Evolutionary conservation across 176 grass and related monocot genomes (phyloP).

Genomic region (Triticum timopheevii): DNA sequence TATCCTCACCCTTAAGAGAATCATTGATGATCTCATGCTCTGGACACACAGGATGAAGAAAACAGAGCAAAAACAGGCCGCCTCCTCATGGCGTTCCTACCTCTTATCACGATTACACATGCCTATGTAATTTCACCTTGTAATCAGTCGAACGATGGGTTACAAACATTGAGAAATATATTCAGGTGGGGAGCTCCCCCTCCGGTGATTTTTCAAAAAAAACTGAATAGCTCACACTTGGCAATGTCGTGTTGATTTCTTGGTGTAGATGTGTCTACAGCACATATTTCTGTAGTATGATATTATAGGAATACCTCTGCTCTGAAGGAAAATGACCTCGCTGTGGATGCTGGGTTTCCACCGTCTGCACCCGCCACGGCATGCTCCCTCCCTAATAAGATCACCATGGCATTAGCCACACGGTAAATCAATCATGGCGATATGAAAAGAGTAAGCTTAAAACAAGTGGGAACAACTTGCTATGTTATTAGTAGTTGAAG

Average conservation of each 20-base stretch:
- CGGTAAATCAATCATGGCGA: neutral
- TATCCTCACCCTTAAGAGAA: too few relatives aligned
- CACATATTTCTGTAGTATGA: neutral
- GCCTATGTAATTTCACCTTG: too few relatives aligned
- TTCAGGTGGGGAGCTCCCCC: too few relatives aligned
- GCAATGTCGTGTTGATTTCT: neutral
- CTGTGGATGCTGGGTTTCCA: conserved; percentile 19
- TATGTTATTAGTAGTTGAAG: neutral
- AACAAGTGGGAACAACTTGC: neutral
- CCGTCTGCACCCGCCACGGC: conserved; percentile 11
- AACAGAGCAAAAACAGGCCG: too few relatives aligned
- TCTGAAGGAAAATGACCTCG: conserved; percentile 39
- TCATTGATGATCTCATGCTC: too few relatives aligned
- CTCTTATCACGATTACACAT: too few relatives aligned
- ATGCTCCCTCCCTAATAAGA: conserved; percentile 50
- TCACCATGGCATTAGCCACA: neutral
- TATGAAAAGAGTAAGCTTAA: neutral
- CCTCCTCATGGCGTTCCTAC: too few relatives aligned
- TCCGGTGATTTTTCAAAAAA: too few relatives aligned
- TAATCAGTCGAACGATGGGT: too few relatives aligned
- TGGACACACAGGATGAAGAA: too few relatives aligned
- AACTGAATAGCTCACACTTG: neutral
- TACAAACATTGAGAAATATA: too few relatives aligned
- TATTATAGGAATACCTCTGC: conserved; percentile 23
- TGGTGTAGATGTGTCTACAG: neutral